phyloP scores from a whole-genome alignment of 2,329 filamentous ascomycete species.

The Arthrinium puccinioides region DNA sequence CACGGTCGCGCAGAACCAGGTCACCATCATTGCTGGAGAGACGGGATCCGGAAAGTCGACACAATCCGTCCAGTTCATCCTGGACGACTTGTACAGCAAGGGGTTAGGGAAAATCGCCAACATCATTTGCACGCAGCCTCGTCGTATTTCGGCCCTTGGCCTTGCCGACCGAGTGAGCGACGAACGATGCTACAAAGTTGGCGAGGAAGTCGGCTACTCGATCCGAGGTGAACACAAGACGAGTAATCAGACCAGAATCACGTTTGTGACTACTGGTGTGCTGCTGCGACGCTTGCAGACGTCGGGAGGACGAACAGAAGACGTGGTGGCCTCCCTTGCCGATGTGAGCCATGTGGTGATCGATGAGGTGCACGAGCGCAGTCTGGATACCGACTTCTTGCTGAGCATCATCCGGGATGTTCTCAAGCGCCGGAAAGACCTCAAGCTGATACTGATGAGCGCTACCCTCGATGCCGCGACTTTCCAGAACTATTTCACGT shows the following conservation, averaged over 20 bases:
- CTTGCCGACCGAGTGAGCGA: conserved; percentile 92
- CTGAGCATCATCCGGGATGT: conserved; percentile 83
- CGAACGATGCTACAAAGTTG: conserved; percentile 74
- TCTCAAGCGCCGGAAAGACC: conserved; percentile 62
- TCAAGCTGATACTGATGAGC: conserved; percentile 93
- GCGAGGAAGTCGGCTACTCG: conserved; percentile 83
- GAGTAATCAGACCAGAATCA: conserved; percentile 72
- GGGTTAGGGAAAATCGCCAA: conserved; percentile 72
- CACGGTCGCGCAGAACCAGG: conserved; percentile 70
- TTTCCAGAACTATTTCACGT: conserved; percentile 78
- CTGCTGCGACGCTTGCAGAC: conserved; percentile 86
- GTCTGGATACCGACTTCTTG: conserved; percentile 89
- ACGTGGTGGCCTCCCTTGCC: conserved; percentile 72
- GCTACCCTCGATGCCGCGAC: conserved; percentile 85
- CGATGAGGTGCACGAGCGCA: conserved; percentile 94
- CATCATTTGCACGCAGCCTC: conserved; percentile 92
- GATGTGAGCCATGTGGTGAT: conserved; percentile 94
- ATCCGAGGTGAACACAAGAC: conserved; percentile 86
- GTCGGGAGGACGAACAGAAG: conserved; percentile 70
- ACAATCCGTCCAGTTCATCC: conserved; percentile 90
- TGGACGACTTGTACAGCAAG: conserved; percentile 79
- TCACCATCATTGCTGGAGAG: conserved; percentile 95
- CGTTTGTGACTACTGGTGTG: conserved; percentile 93
- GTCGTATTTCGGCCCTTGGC: conserved; percentile 88
- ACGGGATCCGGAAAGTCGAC: conserved; percentile 97